Percentiles rank a stretch among this genome's conserved stretches.
Conservation (phyloP, 2,329 filamentous ascomycete genomes). For the Phyllosticta ampelicida region DNA sequence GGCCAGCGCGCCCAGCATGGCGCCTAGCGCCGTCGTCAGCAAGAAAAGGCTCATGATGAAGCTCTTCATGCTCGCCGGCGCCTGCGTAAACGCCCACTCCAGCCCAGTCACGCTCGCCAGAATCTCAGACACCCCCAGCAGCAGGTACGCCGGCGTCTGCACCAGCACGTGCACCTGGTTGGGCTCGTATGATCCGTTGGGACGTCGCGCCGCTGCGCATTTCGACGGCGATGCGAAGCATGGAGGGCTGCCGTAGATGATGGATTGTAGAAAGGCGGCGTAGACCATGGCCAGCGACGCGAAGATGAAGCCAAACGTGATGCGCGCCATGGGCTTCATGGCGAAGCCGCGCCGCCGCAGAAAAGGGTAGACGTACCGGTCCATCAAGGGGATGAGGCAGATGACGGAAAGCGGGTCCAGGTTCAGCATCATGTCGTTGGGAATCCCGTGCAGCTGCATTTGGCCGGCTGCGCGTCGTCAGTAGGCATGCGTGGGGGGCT, state of each 20-base stretch:
- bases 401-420: constrained; percentile 38
- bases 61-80: constrained; percentile 37
- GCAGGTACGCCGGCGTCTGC: constrained; percentile 36
- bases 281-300: constrained; percentile 44
- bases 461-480: constrained; percentile 25
- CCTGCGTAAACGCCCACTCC: constrained; percentile 38
- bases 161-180: constrained; percentile 36
- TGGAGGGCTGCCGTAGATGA: constrained; percentile 43
- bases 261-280: constrained; percentile 46
- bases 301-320: constrained; percentile 43
- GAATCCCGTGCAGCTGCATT: constrained; percentile 37
- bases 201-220: constrained; percentile 25
- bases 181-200: constrained; percentile 23
- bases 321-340: constrained; percentile 41
- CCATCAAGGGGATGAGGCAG: constrained; percentile 36
- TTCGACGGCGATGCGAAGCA: constrained; percentile 38
- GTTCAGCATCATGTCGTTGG: constrained; percentile 40
- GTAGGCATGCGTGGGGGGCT: not conserved
- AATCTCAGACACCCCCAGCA: constrained; percentile 37
- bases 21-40: constrained; percentile 48
- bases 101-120: constrained; percentile 38
- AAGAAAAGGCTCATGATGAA: constrained; percentile 47
- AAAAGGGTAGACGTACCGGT: constrained; percentile 35
- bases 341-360: constrained; percentile 31
- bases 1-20: constrained; percentile 51